Percentiles rank a stretch among this genome's conserved stretches.
phyloP scores from a whole-genome alignment of 352 stramenopile species.

The Globisporangium rhizosaccharum region DNA sequence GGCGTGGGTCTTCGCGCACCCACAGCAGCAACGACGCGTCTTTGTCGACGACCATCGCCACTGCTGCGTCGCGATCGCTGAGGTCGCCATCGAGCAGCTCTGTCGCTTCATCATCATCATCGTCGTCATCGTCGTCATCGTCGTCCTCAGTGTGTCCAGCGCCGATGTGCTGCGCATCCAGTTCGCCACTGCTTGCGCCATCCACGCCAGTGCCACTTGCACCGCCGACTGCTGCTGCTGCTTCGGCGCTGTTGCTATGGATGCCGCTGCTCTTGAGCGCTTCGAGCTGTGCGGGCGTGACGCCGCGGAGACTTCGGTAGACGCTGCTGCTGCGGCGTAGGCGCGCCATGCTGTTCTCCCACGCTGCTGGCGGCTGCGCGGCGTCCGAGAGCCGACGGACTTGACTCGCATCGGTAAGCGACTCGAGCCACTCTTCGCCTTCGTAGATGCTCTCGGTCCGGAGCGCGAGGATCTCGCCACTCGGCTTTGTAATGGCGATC shows the following conservation, averaged over 20 bases:
- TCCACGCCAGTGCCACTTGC: background rate
- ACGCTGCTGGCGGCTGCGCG: conserved; percentile 17
- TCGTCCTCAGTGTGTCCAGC: background rate
- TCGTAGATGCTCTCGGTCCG: conserved; percentile 78
- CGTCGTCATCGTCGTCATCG: conserved; percentile 1
- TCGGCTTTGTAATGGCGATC: conserved; percentile 66
- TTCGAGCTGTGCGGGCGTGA: conserved; percentile 1
- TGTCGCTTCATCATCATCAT: conserved; percentile 18
- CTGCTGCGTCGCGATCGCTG: conserved; percentile 14
- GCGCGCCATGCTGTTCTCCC: conserved; percentile 34
- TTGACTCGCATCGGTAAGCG: conserved; percentile 61
- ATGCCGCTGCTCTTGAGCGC: background rate
- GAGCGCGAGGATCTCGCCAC: conserved; percentile 61
- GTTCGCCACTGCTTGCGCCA: background rate
- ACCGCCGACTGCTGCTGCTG: background rate
- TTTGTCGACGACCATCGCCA: conserved; percentile 32
- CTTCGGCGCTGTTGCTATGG: background rate
- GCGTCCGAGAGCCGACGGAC: conserved; percentile 23
- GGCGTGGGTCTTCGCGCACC: conserved; percentile 61
- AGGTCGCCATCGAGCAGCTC: conserved; percentile 15
- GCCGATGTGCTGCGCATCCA: conserved; percentile 8
- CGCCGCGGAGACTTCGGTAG: conserved; percentile 10
- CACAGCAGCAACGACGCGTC: conserved; percentile 63
- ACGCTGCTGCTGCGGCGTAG: conserved; percentile 19
- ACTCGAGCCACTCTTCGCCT: conserved; percentile 78